Conservation (phyloP, 2,329 filamentous ascomycete genomes). For the Sporothrix pseudoabietina region DNA sequence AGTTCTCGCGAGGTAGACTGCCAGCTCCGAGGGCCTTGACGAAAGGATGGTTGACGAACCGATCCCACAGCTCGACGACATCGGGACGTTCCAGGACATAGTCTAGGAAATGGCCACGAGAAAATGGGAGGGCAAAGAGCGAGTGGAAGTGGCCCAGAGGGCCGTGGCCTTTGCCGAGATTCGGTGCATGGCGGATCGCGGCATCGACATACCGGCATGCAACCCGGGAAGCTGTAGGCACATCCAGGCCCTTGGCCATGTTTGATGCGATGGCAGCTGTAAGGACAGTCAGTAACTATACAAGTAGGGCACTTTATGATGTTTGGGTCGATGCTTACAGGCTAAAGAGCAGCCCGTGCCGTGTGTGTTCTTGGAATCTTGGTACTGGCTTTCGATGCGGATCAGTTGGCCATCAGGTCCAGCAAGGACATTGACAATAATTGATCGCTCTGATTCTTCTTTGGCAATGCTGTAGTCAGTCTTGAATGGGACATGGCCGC, state of each 20-base stretch:
- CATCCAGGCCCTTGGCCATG: conserved; percentile 60
- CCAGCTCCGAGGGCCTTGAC: conserved; percentile 75
- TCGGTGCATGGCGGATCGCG: conserved; percentile 66
- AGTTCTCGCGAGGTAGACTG: conserved; percentile 71
- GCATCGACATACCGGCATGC: conserved; percentile 72
- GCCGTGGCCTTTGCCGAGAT: conserved; percentile 67
- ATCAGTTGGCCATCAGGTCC: conserved; percentile 57
- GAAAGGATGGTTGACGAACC: conserved; percentile 80
- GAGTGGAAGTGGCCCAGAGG: conserved; percentile 82
- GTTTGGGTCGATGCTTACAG: conserved; percentile 54
- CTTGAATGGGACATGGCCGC: conserved; percentile 82
- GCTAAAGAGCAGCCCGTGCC: conserved; percentile 94
- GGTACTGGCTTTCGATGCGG: conserved; percentile 69
- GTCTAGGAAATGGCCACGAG: conserved; percentile 75
- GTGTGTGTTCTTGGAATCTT: conserved; percentile 79
- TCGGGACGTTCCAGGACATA: conserved; percentile 77
- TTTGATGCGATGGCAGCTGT: conserved; percentile 75
- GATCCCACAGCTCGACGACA: conserved; percentile 72
- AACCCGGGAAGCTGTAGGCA: conserved; percentile 63
- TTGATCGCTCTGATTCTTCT: conserved; percentile 58
- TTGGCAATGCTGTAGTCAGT: conserved; percentile 62
- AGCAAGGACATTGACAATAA: conserved; percentile 77
- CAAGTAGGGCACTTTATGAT: not conserved
- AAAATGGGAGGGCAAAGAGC: conserved; percentile 65
- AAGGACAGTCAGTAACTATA: not conserved